These are phyloP conservation scores for Dryas alaskensis DNA, from an alignment of 306 rosid genomes.

Conservation along the genomic window DNA sequence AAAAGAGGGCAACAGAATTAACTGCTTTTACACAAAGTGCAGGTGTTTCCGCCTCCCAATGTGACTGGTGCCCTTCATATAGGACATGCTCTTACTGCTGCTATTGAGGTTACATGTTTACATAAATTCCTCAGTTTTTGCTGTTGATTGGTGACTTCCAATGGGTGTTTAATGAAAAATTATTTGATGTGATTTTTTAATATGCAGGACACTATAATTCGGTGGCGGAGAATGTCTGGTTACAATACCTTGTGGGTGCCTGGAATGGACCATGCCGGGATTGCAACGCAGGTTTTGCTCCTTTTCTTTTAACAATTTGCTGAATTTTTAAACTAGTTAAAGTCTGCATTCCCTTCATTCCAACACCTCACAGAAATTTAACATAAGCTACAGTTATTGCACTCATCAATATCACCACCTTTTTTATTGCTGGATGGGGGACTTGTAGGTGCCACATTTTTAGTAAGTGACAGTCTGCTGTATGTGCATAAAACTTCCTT, in stretches of 20 bases:
- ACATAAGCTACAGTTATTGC: neutral
- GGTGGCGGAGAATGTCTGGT: slow-evolving; percentile 96
- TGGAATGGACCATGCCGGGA: slow-evolving; percentile 97
- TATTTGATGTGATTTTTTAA: slow-evolving; percentile 21
- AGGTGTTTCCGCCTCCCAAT: slow-evolving; percentile 96
- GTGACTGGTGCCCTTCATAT: slow-evolving; percentile 97
- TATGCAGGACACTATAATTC: slow-evolving; percentile 85
- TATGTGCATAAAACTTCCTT: neutral
- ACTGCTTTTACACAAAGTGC: slow-evolving; percentile 25
- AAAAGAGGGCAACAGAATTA: neutral
- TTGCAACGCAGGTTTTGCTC: slow-evolving; percentile 84
- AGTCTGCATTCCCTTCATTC: neutral
- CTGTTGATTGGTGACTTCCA: slow-evolving; percentile 5
- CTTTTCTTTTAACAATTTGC: slow-evolving; percentile 3
- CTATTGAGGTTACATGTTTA: slow-evolving; percentile 62
- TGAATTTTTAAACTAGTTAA: neutral
- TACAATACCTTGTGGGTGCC: slow-evolving; percentile 96
- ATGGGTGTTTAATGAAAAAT: neutral
- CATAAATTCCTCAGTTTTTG: slow-evolving; percentile 11
- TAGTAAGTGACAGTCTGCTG: neutral
- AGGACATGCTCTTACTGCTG: slow-evolving; percentile 95
- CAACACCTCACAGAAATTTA: neutral
- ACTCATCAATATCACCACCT: neutral
- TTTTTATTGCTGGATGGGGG: neutral
- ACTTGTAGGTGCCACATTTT: neutral